Evolutionary conservation across 345 rosid species (phyloP).

Genomic region (Bruguiera gymnorhiza): DNA sequence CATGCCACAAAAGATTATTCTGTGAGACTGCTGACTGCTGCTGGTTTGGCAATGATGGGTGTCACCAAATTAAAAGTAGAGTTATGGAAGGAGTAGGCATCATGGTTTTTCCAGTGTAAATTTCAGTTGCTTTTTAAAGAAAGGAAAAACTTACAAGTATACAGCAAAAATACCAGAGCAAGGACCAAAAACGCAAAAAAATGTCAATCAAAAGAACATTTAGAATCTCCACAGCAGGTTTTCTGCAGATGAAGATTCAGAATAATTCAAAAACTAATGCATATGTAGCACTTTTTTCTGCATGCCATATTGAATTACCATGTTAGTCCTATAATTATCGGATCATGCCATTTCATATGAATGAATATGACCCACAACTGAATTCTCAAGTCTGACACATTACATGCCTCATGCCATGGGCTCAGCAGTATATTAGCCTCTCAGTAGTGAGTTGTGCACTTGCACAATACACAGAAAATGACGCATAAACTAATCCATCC

Average conservation of each 20-base stretch:
- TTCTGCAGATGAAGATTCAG: not conserved
- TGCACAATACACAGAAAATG: not conserved
- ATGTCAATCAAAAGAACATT: not conserved
- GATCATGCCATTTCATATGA: not conserved
- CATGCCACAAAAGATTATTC: not conserved
- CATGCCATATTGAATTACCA: not conserved
- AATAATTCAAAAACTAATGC: not conserved
- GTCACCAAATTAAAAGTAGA: not conserved
- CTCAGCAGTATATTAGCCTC: not conserved
- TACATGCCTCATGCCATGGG: not conserved
- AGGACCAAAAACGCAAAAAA: not conserved
- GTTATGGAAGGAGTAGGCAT: slow-evolving; percentile 4
- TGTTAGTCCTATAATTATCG: not conserved
- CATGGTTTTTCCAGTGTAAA: not conserved
- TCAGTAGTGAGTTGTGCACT: not conserved
- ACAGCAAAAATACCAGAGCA: not conserved
- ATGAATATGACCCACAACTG: not conserved
- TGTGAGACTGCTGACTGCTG: not conserved
- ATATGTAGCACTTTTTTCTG: not conserved
- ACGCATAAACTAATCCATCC: not conserved
- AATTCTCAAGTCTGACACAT: not conserved
- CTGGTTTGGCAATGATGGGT: not conserved
- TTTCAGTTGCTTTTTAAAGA: not conserved
- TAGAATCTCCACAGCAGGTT: not conserved
- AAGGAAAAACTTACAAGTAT: not conserved